Base-by-base conservation (phyloP, 305 asterid species). In the Andrographis paniculata region DNA sequence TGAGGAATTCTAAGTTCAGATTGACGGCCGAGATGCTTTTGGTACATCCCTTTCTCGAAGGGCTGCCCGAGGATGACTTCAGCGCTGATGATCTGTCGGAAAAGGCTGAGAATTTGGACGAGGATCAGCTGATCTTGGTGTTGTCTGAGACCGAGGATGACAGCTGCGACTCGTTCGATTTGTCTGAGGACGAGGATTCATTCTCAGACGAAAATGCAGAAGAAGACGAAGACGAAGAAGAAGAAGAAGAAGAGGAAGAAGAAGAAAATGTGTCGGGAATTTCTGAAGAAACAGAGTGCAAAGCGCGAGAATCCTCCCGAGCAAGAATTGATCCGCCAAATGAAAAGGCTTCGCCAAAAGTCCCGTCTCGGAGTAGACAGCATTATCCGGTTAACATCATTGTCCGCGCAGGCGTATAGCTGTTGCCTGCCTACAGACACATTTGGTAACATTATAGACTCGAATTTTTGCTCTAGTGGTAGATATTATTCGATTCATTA, bases 1-100 rank as follows among this genome's bases (percentile, higher is more conserved):
- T 75, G 44, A 79, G 78, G 84, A 79, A 74, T 20, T 37, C 80
- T 1, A 66, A 53, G 78, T 80, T 62, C 48, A 74, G 96, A 53
- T 65, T 81, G 62, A 87, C 95, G 1, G 82, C 92, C 6, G 91
- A 84, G 27, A 80, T 87, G 96, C 59, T 87, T 46, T 53, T 87
- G 67, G 48, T 55, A 65, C 95, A 88, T 49, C 65, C 87, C 0
- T 88, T 81, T 14, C 50, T 88, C 8, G 73, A 68, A 46, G 89
- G 81, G 14, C 43, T 84, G 66, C n/a, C n/a, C n/a, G 52, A 14
- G 6, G 77, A 63, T 0, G 73, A 55, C 18, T 81, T n/a, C n/a
- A n/a, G 65, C 20, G 74, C 14, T 12, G 67, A 50, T 17, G 84
- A 60, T 18, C 78, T 55, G 23, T 15, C 35, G 0, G 69, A 48